Percentiles rank a stretch among this genome's conserved stretches.
phyloP scores from a whole-genome alignment of 306 rosid genomes.

The Datisca glomerata region DNA sequence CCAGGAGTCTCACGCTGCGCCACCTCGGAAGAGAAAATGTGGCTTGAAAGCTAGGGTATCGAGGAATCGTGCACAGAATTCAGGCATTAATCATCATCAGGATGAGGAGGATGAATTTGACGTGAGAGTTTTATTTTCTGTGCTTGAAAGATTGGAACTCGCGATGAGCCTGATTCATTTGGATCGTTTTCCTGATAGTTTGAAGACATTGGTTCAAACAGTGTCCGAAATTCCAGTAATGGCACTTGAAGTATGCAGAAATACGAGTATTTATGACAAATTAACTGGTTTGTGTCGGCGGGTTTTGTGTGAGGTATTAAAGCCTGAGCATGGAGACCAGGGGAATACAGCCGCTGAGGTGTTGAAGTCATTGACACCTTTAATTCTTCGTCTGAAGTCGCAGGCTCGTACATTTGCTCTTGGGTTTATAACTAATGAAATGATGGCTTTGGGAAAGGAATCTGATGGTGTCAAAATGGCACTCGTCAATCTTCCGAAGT shows the following conservation, averaged over 20 bases:
- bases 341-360: constrained; percentile 54
- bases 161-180: constrained; percentile 58
- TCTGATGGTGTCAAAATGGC: constrained; percentile 52
- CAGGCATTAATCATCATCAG: constrained; percentile 1
- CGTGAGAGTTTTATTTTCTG: constrained; percentile 26
- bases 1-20: constrained; percentile 10
- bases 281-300: constrained; percentile 31
- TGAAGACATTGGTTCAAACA: constrained; percentile 60
- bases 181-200: constrained; percentile 71
- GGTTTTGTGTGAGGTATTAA: constrained; percentile 40
- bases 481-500: constrained; percentile 54
- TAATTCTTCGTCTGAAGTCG: constrained; percentile 51
- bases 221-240: constrained; percentile 38
- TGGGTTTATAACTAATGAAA: constrained; percentile 28
- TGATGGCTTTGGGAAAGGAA: constrained; percentile 14
- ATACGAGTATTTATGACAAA: constrained; percentile 23
- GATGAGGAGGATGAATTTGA: constrained; percentile 19
- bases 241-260: constrained; percentile 28
- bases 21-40: constrained; percentile 27
- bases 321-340: constrained; percentile 57
- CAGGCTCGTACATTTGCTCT: constrained; percentile 51
- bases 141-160: constrained; percentile 45
- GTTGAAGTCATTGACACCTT: constrained; percentile 36
- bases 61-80: constrained; percentile 10
- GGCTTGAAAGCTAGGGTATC: constrained; percentile 15